Conservation (phyloP, 2,329 filamentous ascomycete species). For the Sclerotinia subarctica region DNA sequence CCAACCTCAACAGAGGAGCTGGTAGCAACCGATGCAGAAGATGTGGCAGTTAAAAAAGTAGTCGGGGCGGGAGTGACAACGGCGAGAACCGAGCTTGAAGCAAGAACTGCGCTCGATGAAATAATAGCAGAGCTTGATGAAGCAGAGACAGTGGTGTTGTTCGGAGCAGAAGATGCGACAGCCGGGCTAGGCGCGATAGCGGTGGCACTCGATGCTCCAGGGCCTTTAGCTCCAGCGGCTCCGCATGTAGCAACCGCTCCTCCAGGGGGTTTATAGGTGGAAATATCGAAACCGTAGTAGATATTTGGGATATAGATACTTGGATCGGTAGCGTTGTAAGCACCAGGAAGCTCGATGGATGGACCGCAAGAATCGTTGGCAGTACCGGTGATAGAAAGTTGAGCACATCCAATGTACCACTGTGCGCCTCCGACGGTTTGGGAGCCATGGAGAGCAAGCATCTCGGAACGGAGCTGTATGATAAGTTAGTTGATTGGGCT, state of each 20-base stretch:
- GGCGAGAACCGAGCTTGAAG: neutral
- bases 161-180: neutral
- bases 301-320: slow-evolving; percentile 31
- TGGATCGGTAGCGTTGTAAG: slow-evolving; percentile 28
- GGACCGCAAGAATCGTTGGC: slow-evolving; percentile 24
- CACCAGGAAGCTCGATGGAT: slow-evolving; percentile 30
- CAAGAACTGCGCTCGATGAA: neutral
- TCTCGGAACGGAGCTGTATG: slow-evolving; percentile 30
- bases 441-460: slow-evolving; percentile 32
- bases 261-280: slow-evolving; percentile 29
- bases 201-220: neutral
- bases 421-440: slow-evolving; percentile 29
- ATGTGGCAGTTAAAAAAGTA: slow-evolving; percentile 2
- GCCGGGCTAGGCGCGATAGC: neutral
- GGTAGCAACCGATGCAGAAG: neutral
- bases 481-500: neutral
- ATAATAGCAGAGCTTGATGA: neutral
- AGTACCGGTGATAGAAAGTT: slow-evolving; percentile 31
- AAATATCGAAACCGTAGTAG: slow-evolving; percentile 29
- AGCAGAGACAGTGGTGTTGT: neutral
- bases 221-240: neutral
- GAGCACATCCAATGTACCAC: slow-evolving; percentile 34
- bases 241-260: slow-evolving; percentile 27
- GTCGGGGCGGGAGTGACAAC: neutral
- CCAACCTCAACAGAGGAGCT: neutral